Percentiles rank a stretch among this genome's conserved stretches.
These are phyloP conservation scores for Cantharellus anzutake DNA, from an alignment of 768 basidiomycete genomes.

Conservation along the genomic window DNA sequence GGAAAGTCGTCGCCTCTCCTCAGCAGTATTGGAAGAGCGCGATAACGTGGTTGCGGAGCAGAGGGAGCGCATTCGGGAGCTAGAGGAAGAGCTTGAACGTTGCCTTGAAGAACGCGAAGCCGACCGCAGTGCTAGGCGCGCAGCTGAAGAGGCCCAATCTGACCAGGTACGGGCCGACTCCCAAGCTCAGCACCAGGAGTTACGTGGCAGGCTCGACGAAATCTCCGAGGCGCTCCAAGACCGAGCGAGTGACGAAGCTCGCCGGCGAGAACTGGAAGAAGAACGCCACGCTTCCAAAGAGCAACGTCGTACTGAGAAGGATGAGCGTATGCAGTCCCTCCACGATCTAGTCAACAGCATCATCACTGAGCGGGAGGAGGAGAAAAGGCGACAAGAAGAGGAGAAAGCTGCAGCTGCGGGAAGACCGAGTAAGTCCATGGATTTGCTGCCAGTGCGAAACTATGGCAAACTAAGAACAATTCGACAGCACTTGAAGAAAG, in stretches of 20 bases:
- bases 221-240: conserved; percentile 57
- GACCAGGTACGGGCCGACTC: conserved; percentile 40
- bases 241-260: conserved; percentile 36
- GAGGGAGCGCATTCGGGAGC: conserved; percentile 31
- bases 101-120: conserved; percentile 29
- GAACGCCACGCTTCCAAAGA: conserved; percentile 45
- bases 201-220: conserved; percentile 43
- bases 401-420: conserved; percentile 31
- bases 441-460: conserved; percentile 3
- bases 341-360: conserved; percentile 35
- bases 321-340: conserved; percentile 34
- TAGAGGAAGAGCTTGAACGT: conserved; percentile 43
- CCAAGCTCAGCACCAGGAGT: conserved; percentile 37
- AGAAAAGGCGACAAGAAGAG: conserved; percentile 33
- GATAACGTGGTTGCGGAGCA: conserved; percentile 13
- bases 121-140: conserved; percentile 36
- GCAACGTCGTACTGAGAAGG: conserved; percentile 36
- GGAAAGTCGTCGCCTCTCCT: background rate
- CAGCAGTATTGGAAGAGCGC: conserved; percentile 9
- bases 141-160: conserved; percentile 41
- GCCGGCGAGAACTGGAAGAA: conserved; percentile 42
- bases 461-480: background rate
- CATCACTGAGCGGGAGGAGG: conserved; percentile 33
- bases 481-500: conserved; percentile 31
- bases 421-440: conserved; percentile 31